Evolutionary conservation across 208 protist genomes (phyloP), one percentile per base, ranked within the genome.

Genomic region (Leishmania tarentolae): DNA sequence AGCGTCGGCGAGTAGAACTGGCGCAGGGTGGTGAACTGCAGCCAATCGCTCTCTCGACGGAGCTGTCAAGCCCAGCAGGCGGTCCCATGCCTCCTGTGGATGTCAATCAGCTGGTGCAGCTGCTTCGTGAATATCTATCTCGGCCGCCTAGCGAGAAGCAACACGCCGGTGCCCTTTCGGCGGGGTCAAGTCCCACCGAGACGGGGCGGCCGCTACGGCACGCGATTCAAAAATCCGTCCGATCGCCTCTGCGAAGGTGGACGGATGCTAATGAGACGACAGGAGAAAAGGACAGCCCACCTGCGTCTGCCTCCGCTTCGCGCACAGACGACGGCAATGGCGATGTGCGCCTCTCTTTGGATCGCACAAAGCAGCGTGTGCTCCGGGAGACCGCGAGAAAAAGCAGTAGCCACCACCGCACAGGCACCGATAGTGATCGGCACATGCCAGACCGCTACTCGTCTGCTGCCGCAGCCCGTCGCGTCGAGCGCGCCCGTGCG

Each of bases 391-490:
- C 21, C 61, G 75, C 11, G 21, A n/a, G 75, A 17, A 31, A 61
- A 31, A 24, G 56, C 24, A n/a, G 56, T 61, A 24, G 56, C 37
- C 73, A 40, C 4, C 57, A 28, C 52, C 11, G 21, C 63, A 63
- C 57, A 52, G 68, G 59, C 17, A 47, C 44, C 42, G 77, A 81
- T 28, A 42, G 75, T 50, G 56, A 40, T 8, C 63, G 85, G 53
- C 85, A 79, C 70, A 50, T 17, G 52, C 85, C 85, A 37, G 76
- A 87, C 59, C 77, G 72, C 56, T 80, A 78, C 78, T 83, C 79
- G 50, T 21, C 56, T 31, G 11, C 56, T 35, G 78, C 76, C 21
- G 72, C 83, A 13, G 78, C 70, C 21, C 74, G 70, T 13, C 44
- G 73, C 2, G 47, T 46, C 5, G 75, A 74, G 75, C 66, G 52